phyloP scores from a whole-genome alignment of 2,329 filamentous ascomycete species.

The Cercospora sp. region DNA sequence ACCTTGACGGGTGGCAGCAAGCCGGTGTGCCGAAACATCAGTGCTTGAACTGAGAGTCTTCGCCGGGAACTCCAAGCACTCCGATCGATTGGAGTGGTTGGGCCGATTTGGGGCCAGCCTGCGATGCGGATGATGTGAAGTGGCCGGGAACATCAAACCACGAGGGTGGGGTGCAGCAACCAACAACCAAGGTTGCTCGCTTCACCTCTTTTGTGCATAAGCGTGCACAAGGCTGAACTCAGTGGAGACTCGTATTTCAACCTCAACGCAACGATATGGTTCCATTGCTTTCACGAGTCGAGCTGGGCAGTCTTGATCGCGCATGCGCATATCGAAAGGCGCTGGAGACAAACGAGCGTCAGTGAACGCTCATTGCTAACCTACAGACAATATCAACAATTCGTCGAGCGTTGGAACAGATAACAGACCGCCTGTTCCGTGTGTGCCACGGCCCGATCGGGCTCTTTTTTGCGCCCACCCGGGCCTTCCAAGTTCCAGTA shows the following conservation, averaged over 20 bases:
- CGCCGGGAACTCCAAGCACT: neutral
- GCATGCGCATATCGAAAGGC: neutral
- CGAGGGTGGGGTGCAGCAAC: neutral
- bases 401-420: neutral
- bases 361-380: neutral
- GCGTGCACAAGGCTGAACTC: neutral
- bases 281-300: neutral
- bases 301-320: neutral
- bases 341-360: neutral
- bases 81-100: neutral
- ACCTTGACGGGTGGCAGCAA: slow-evolving; percentile 19
- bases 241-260: neutral
- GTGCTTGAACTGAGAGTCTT: slow-evolving; percentile 3
- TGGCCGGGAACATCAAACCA: neutral
- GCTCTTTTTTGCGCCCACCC: neutral
- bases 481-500: neutral
- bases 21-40: slow-evolving; percentile 11
- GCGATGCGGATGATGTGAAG: neutral
- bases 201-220: slow-evolving; percentile 1
- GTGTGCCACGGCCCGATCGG: neutral
- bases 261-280: neutral
- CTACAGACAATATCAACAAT: neutral
- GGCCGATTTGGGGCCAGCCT: slow-evolving; percentile 2
- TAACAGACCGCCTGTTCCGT: neutral
- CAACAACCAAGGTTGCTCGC: slow-evolving; percentile 1